Percentiles rank a stretch among this genome's conserved stretches.
Evolutionary conservation across 176 grass and related monocot species (phyloP).

Genomic region (Lolium rigidum): DNA sequence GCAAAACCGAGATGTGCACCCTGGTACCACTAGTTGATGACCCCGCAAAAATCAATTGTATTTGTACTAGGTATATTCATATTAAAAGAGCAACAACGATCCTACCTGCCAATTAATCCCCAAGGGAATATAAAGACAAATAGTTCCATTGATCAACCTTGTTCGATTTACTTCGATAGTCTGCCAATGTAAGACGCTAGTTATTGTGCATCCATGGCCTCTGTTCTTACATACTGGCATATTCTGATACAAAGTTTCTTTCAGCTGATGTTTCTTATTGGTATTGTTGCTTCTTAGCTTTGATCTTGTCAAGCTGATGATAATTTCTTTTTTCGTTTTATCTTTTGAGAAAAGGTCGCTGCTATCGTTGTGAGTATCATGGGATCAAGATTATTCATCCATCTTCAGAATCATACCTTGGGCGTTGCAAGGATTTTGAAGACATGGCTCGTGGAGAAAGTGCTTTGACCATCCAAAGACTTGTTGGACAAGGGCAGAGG

Average conservation of each 20-base stretch:
- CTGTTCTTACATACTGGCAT: neutral
- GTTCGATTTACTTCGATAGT: neutral
- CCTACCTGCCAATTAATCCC: neutral
- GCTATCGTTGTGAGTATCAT: slow-evolving; percentile 31
- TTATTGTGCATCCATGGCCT: neutral
- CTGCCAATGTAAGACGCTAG: neutral
- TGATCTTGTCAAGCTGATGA: neutral
- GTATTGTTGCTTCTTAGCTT: neutral
- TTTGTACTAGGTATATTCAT: neutral
- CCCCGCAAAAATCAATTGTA: neutral
- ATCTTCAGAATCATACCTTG: neutral
- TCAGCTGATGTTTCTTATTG: neutral
- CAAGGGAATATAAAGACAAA: neutral
- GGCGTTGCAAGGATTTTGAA: slow-evolving; percentile 1
- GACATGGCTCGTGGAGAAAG: neutral
- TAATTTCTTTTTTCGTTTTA: neutral
- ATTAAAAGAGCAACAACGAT: neutral
- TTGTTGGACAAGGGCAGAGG: neutral
- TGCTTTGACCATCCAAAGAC: neutral
- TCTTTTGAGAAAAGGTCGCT: neutral
- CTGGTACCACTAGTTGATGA: neutral
- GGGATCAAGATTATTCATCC: slow-evolving; percentile 34
- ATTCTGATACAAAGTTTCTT: neutral
- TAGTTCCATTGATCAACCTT: neutral
- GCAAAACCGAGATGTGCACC: neutral